Base-by-base conservation (phyloP, 768 basidiomycete species). In the Pleurotus citrinopileatus region DNA sequence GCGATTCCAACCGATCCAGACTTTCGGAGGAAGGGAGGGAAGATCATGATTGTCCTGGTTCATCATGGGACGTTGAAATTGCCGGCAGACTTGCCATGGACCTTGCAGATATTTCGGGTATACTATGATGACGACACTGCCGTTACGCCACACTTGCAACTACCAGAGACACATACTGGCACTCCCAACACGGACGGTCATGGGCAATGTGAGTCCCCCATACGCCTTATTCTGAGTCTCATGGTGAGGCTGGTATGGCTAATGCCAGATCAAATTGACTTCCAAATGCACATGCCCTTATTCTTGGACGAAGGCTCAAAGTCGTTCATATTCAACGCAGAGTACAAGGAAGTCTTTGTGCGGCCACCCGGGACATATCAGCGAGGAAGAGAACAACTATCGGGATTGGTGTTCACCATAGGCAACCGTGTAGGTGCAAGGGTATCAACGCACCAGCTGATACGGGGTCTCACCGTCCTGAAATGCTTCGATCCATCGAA, bases 41-140 rank as follows among this genome's bases (percentile, higher is more conserved):
- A 44, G 19, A 26, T 44, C 43, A 44, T 44, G 8, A 9, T 44
- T 17, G 17, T 44, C 9, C 26, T 44, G 9, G 43, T 44, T 44
- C 43, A 44, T 26, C 43, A 44, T 26, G 43, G 43, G 10, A 44
- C 43, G 25, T 10, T 44, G 43, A 44, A 44, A 17, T 27, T 44
- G 12, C 26, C 38, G 19, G 17, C 43, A 10, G 43, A 44, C 17
- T 26, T 27, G 4, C 43, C 10, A 20, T 44, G 43, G 43, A 44
- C 43, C 17, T 19, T 44, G 12, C 43, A 44, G 22, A 44, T 44
- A 25, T 44, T 44, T 22, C 20, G 43, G 17, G 22, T 44, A 26
- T 27, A 44, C 12, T 44, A 44, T 4, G 43, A 44, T 19, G 22
- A 25, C 23, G 43, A 44, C 1, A 17, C 8, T 27, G 43, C 9